Percentiles rank a stretch among this genome's conserved stretches.
Conservation (phyloP, 176 grass and related monocot species). For the Hsuehochloa calcarea region DNA sequence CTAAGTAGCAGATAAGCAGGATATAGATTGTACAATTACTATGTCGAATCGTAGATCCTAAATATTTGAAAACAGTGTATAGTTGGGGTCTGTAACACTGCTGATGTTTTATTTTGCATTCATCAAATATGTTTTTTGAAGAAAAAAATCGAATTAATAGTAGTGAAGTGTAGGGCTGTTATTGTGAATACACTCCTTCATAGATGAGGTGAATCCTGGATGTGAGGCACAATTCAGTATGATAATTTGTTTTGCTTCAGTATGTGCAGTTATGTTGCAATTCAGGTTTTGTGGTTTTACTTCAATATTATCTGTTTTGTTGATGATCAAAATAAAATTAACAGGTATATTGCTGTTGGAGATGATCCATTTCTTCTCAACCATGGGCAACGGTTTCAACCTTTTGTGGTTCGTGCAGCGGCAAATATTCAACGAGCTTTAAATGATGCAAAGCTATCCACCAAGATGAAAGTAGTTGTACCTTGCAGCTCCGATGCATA, state of each 20-base stretch:
- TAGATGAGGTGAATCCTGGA: not conserved
- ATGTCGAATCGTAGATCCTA: not conserved
- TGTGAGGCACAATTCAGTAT: not conserved
- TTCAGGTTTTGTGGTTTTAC: not conserved
- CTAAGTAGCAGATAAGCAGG: not conserved
- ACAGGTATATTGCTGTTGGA: conserved; percentile 80
- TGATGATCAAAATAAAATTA: conserved; percentile 32
- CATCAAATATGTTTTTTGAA: not conserved
- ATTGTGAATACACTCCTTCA: not conserved
- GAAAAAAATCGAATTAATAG: not conserved
- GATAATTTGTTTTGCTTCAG: not conserved
- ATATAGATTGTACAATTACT: not conserved
- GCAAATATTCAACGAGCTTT: conserved; percentile 73
- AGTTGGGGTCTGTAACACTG: not conserved
- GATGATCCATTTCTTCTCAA: conserved; percentile 80
- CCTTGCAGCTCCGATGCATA: conserved; percentile 73
- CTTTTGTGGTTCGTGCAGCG: conserved; percentile 70
- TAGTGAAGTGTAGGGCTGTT: not conserved
- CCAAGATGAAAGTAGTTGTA: conserved; percentile 75
- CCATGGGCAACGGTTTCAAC: conserved; percentile 58
- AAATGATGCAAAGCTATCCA: conserved; percentile 59
- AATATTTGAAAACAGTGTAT: not conserved
- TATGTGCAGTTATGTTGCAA: not conserved
- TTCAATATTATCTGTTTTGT: not conserved
- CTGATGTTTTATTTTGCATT: not conserved